phyloP scores from a whole-genome alignment of 805 yeast species.

The Brettanomyces custersianus region DNA sequence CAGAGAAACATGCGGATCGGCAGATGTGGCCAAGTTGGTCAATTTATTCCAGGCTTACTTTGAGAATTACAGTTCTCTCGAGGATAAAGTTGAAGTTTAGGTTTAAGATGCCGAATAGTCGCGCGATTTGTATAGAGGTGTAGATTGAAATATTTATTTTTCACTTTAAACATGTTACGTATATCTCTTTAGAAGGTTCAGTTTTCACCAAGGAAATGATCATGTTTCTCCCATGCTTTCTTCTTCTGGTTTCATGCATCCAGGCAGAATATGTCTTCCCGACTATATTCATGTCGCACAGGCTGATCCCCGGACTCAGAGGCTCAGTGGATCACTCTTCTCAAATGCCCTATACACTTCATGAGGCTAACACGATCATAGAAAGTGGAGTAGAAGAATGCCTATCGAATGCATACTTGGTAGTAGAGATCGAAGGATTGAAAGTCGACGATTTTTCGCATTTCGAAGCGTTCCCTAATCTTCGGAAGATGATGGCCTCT shows the following conservation, averaged over 20 bases:
- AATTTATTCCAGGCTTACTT: conserved; percentile 57
- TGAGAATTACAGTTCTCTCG: conserved; percentile 32
- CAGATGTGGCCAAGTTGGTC: conserved; percentile 58
- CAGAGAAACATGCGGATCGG: conserved; percentile 82
- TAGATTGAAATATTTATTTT: too few species aligned
- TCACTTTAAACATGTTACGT: too few species aligned
- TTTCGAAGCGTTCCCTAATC: conserved; percentile 34
- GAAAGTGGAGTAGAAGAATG: conserved; percentile 29
- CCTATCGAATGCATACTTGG: conserved; percentile 45
- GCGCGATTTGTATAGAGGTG: too few species aligned
- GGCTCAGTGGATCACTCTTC: conserved; percentile 21
- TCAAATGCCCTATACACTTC: conserved; percentile 21
- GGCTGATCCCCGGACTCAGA: conserved; percentile 21
- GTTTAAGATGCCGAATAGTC: too few species aligned
- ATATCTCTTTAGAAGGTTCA: too few species aligned
- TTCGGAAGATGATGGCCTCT: conserved; percentile 41
- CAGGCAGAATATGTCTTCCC: conserved; percentile 14
- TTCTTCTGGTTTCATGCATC: too few species aligned
- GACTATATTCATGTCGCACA: conserved; percentile 19
- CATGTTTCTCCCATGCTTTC: too few species aligned
- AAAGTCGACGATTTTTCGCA: conserved; percentile 35
- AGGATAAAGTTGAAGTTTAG: conserved; percentile 32
- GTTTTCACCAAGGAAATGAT: too few species aligned
- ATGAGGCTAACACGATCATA: conserved; percentile 16
- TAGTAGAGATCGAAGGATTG: conserved; percentile 48